Base-by-base conservation (phyloP, 2,329 filamentous ascomycete species). In the Colletotrichum sp. region DNA sequence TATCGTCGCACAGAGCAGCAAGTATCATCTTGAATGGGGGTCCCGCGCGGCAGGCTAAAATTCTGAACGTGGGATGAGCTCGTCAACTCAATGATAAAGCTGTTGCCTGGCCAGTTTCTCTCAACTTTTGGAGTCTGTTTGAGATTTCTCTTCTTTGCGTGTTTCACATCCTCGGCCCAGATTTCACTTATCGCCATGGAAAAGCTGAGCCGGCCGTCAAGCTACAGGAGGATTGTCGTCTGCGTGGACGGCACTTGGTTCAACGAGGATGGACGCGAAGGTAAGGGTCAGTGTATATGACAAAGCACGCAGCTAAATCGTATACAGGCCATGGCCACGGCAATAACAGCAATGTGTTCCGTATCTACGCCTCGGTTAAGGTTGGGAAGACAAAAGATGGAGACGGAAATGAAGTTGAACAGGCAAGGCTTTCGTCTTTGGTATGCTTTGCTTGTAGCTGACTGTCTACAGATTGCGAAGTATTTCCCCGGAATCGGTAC, bases 401-500 rank as follows among this genome's bases (percentile, higher is more conserved):
- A 36, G 12, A 66, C 36, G 68, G 71, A n/a, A 66, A 74, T n/a
- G 28, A 67, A 8, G 55, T 60, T 12, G 52, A 66, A 12, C 70
- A 62, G 48, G 66, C 18, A 39, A 28, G 3, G 5, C 25, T 22
- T 16, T 15, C 8, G 22, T 10, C 12, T 10, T 60, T 32, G 0
- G 22, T 3, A 1, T 39, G 18, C 1, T 9, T 36, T 32, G 16
- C 18, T 10, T n/a, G 52, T 39, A 15, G 32, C 27, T 58, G 12
- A 56, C 6, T 27, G 4, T 60, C 3, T 5, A 1, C n/a, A 76
- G 71, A 52, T 71, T 10, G 56, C 65, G 3, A 43, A 64, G n/a
- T 76, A 77, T 8, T 77, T 74, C n/a, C 58, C 62, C 10, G 80
- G 78, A 36, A 78, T 80, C 8, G 79, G 79, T 8, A 58, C 72